Evolutionary conservation across 2,329 filamentous ascomycete genomes (phyloP).

Genomic region (Pyricularia pennisetigena): DNA sequence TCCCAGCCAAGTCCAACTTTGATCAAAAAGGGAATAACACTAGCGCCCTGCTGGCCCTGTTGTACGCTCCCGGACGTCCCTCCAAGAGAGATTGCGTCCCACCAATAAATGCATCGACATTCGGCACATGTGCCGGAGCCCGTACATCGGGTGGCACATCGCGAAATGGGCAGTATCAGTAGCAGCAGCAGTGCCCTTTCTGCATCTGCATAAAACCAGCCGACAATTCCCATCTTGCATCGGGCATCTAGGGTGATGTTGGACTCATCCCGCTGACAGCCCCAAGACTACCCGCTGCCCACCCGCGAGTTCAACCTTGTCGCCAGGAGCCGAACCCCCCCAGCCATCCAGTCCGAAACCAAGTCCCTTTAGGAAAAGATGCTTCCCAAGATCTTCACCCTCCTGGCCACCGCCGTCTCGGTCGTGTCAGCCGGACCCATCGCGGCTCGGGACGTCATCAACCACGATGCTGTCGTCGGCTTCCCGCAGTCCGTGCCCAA

Average conservation of each 20-base stretch:
- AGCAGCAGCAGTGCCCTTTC: too few species aligned
- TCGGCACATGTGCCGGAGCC: neutral
- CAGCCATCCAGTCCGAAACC: too few species aligned
- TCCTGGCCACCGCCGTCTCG: slow-evolving; percentile 1
- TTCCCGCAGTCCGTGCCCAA: slow-evolving; percentile 42
- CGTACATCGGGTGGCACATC: too few species aligned
- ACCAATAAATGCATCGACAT: neutral
- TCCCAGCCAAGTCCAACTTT: neutral
- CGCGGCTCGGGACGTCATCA: slow-evolving; percentile 16
- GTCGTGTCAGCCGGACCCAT: slow-evolving; percentile 5
- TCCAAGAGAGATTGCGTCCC: neutral
- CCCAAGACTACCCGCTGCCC: too few species aligned
- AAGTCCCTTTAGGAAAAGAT: neutral
- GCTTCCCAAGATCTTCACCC: neutral
- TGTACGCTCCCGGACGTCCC: neutral
- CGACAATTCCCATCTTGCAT: too few species aligned
- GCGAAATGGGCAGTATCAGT: too few species aligned
- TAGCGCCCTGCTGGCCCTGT: neutral
- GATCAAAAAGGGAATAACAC: neutral
- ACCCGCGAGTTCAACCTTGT: too few species aligned
- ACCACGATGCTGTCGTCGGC: slow-evolving; percentile 31
- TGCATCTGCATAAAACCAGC: too few species aligned
- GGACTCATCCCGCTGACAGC: too few species aligned
- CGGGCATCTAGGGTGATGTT: too few species aligned
- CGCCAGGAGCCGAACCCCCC: too few species aligned